Percentiles rank a stretch among this genome's conserved stretches.
Evolutionary conservation across 2,329 filamentous ascomycete genomes (phyloP).

Genomic region (Pseudogymnoascus sp.): DNA sequence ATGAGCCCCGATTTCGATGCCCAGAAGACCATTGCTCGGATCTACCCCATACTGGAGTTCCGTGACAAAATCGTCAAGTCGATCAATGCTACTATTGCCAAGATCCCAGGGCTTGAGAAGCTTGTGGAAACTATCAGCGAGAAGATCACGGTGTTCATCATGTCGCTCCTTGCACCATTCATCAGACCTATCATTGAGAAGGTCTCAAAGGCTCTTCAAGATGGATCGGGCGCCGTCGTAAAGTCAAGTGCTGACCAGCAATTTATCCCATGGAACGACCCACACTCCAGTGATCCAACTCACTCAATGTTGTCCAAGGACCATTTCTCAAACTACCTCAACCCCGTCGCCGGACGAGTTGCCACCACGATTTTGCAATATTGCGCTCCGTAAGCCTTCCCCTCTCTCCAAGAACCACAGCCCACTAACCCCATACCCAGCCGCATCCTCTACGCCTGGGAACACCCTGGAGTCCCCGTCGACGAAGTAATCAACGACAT

Average conservation of each 20-base stretch:
- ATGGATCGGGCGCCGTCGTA: slow-evolving; percentile 68
- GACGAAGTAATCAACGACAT: slow-evolving; percentile 79
- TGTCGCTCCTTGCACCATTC: slow-evolving; percentile 85
- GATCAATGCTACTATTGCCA: slow-evolving; percentile 77
- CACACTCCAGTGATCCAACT: slow-evolving; percentile 66
- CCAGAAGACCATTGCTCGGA: slow-evolving; percentile 66
- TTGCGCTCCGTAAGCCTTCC: slow-evolving; percentile 69
- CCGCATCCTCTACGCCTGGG: slow-evolving; percentile 85
- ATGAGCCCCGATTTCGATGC: slow-evolving; percentile 72
- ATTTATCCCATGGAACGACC: slow-evolving; percentile 72
- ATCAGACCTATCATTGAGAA: slow-evolving; percentile 84
- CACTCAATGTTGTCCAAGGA: slow-evolving; percentile 80
- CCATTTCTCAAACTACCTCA: slow-evolving; percentile 72
- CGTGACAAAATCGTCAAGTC: slow-evolving; percentile 86
- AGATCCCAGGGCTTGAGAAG: slow-evolving; percentile 82
- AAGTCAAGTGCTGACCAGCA: slow-evolving; percentile 64
- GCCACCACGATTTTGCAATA: slow-evolving; percentile 75
- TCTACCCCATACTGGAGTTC: slow-evolving; percentile 92
- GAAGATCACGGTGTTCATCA: slow-evolving; percentile 81
- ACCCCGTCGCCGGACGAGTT: slow-evolving; percentile 67
- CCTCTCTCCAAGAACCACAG: not conserved
- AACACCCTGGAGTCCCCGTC: slow-evolving; percentile 73
- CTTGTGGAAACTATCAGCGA: slow-evolving; percentile 93
- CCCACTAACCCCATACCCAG: slow-evolving; percentile 31
- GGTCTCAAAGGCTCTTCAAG: slow-evolving; percentile 76